A percentile compares a stretch with the other conserved stretches of the same genome.
phyloP scores from a whole-genome alignment of 495 filamentous ascomycete species.

The Glonium stellatum region DNA sequence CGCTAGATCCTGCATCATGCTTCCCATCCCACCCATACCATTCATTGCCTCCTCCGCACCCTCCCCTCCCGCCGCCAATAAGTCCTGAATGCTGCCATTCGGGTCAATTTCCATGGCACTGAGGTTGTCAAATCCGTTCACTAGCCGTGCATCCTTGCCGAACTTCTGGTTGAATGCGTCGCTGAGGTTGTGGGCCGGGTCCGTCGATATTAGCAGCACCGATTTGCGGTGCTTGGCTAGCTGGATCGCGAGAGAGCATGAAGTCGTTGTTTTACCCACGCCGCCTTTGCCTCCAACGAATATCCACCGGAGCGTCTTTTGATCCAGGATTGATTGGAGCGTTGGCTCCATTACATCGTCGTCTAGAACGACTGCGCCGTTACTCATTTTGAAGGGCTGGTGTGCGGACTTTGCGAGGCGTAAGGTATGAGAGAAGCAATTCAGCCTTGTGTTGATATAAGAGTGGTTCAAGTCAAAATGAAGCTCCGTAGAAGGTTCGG shows the following conservation, averaged over 20 bases:
- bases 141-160: slow-evolving; percentile 89
- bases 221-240: slow-evolving; percentile 93
- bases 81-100: slow-evolving; percentile 93
- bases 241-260: slow-evolving; percentile 95
- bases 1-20: slow-evolving; percentile 68
- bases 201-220: slow-evolving; percentile 94
- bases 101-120: slow-evolving; percentile 99
- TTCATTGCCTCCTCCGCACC: slow-evolving; percentile 60
- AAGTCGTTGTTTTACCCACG: slow-evolving; percentile 99
- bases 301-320: slow-evolving; percentile 94
- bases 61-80: slow-evolving; percentile 75
- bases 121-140: slow-evolving; percentile 88
- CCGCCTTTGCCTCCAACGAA: slow-evolving; percentile 98
- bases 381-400: slow-evolving; percentile 47
- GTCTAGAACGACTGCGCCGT: slow-evolving; percentile 49
- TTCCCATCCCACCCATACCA: slow-evolving; percentile 56
- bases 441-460: not conserved
- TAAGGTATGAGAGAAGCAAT: not conserved
- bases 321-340: slow-evolving; percentile 88
- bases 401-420: not conserved
- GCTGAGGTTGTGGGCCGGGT: slow-evolving; percentile 96
- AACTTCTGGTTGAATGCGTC: slow-evolving; percentile 99
- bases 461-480: not conserved
- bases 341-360: slow-evolving; percentile 82
- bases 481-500: slow-evolving; percentile 2